phyloP scores from a whole-genome alignment of 2,329 filamentous ascomycete genomes.

The Pseudodiploospora longispora region DNA sequence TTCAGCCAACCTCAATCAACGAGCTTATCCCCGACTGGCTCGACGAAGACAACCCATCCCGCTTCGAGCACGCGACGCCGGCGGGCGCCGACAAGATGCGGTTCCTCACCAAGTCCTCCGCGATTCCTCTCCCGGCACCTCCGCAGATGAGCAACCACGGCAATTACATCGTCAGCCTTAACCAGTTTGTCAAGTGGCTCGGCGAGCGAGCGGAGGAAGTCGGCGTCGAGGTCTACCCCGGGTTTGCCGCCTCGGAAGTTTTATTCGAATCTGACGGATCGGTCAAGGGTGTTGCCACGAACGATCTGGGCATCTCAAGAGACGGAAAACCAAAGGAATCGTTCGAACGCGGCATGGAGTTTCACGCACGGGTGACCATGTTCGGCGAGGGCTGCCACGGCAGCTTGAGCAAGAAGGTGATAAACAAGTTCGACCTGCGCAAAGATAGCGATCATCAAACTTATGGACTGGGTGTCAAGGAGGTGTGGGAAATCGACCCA shows the following conservation, averaged over 20 bases:
- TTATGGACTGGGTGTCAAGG: conserved; percentile 89
- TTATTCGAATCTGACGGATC: conserved; percentile 80
- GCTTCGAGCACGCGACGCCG: conserved; percentile 81
- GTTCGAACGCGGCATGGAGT: conserved; percentile 97
- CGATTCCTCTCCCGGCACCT: conserved; percentile 76
- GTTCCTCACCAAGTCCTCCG: conserved; percentile 74
- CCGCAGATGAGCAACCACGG: conserved; percentile 98
- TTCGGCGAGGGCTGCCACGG: conserved; percentile 95
- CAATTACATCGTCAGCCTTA: conserved; percentile 95
- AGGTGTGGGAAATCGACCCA: conserved; percentile 93
- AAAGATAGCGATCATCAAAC: conserved; percentile 89
- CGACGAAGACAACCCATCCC: conserved; percentile 74
- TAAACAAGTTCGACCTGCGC: conserved; percentile 86
- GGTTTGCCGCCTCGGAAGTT: conserved; percentile 90
- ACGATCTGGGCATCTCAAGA: conserved; percentile 79
- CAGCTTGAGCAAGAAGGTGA: conserved; percentile 88
- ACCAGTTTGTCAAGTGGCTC: conserved; percentile 92
- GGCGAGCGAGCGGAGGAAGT: conserved; percentile 93
- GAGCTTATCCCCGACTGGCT: conserved; percentile 94
- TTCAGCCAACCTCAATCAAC: conserved; percentile 79
- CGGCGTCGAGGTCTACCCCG: conserved; percentile 92
- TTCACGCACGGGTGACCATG: conserved; percentile 83
- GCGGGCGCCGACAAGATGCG: conserved; percentile 83
- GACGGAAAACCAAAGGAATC: conserved; percentile 79
- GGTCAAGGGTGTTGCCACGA: conserved; percentile 90